Evolutionary conservation across 2,329 filamentous ascomycete species (phyloP).

Genomic region (Ceratocystis cacaofunesta): DNA sequence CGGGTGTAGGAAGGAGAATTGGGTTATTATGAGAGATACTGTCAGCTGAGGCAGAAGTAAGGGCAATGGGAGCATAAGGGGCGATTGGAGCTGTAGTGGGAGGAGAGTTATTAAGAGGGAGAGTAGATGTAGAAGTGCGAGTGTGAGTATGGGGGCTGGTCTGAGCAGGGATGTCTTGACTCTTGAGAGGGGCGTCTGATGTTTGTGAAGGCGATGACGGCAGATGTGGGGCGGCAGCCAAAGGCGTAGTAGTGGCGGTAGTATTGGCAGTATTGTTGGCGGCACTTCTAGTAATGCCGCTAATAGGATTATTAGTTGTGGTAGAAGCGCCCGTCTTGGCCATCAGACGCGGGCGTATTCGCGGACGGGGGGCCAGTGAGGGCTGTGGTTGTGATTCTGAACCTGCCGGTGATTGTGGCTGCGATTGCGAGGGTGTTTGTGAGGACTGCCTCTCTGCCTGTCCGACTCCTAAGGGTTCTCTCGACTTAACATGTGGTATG

Average conservation of each 20-base stretch:
- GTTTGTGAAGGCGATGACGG: not conserved
- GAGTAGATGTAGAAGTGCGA: not conserved
- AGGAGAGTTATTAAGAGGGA: not conserved
- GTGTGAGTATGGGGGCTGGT: not conserved
- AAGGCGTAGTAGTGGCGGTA: not conserved
- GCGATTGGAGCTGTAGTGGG: not conserved
- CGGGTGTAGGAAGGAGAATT: not conserved
- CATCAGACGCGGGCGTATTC: not conserved
- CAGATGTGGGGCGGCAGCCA: slow-evolving; percentile 2
- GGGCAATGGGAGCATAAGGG: not conserved
- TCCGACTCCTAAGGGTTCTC: not conserved
- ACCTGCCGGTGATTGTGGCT: not conserved
- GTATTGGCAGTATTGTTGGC: not conserved
- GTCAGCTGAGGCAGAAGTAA: not conserved
- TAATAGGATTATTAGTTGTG: not conserved
- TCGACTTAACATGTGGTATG: not conserved
- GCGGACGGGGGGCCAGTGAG: not conserved
- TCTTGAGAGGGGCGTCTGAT: not conserved
- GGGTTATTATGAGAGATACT: not conserved
- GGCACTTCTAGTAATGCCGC: not conserved
- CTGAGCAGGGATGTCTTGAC: not conserved
- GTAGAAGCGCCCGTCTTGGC: not conserved
- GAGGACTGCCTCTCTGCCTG: not conserved
- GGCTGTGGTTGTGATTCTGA: not conserved
- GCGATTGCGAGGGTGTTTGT: not conserved